Percentiles rank a stretch among this genome's conserved stretches.
Evolutionary conservation across 208 protist genomes (phyloP).

Genomic region (Sergeia podlipaevii): DNA sequence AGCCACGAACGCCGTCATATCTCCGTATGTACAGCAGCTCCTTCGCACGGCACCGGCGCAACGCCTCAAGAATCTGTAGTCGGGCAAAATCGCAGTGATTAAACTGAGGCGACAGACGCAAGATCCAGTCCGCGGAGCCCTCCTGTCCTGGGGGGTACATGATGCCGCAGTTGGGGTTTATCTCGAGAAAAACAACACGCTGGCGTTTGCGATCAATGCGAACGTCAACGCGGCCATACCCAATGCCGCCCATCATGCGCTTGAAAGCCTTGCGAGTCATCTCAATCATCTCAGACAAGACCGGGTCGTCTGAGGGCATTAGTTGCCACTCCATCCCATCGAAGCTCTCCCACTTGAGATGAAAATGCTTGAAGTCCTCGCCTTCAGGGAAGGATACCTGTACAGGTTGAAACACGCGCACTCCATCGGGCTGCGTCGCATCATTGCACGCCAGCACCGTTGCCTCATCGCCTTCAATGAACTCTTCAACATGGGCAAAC

Average conservation of each 20-base stretch:
- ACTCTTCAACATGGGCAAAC: conserved; percentile 86
- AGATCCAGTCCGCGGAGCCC: conserved; percentile 87
- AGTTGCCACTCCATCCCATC: conserved; percentile 84
- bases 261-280: conserved; percentile 76
- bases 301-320: conserved; percentile 60
- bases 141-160: conserved; percentile 87
- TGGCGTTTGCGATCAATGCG: conserved; percentile 65
- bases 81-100: conserved; percentile 80
- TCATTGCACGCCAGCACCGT: conserved; percentile 80
- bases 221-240: conserved; percentile 86
- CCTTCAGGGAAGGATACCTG: conserved; percentile 72
- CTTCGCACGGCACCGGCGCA: conserved; percentile 25
- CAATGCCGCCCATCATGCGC: conserved; percentile 87
- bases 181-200: conserved; percentile 82
- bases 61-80: conserved; percentile 72
- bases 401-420: conserved; percentile 80
- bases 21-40: conserved; percentile 43
- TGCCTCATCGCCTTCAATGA: conserved; percentile 84
- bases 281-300: conserved; percentile 52
- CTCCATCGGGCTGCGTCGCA: conserved; percentile 52
- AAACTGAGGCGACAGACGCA: conserved; percentile 55
- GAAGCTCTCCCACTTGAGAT: conserved; percentile 88
- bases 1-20: conserved; percentile 55
- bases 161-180: conserved; percentile 91
- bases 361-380: conserved; percentile 92